phyloP scores from a whole-genome alignment of 2,329 filamentous ascomycete species.

The Fusarium graminum region DNA sequence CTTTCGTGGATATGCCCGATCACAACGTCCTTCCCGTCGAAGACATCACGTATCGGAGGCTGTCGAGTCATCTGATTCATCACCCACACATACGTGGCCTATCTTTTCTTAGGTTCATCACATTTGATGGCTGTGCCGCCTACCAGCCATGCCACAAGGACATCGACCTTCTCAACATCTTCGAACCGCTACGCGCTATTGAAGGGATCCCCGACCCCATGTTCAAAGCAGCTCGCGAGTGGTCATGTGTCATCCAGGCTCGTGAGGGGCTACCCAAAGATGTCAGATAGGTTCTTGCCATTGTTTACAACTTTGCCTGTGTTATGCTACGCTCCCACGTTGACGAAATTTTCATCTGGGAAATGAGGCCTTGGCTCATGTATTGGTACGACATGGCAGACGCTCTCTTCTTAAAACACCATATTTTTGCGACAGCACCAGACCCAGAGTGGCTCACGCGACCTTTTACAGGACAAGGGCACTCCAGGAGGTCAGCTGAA shows the following conservation, averaged over 20 bases:
- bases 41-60: constrained; percentile 43
- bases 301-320: constrained; percentile 51
- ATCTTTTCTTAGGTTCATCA: constrained; percentile 48
- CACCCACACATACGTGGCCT: constrained; percentile 42
- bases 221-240: constrained; percentile 50
- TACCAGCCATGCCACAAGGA: constrained; percentile 51
- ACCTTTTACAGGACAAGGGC: constrained; percentile 16
- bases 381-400: constrained; percentile 49
- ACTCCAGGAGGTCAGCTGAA: not conserved
- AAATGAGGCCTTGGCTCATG: constrained; percentile 50
- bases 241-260: constrained; percentile 52
- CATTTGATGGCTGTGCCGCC: constrained; percentile 45
- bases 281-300: constrained; percentile 52
- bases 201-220: constrained; percentile 44
- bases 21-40: constrained; percentile 40
- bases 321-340: constrained; percentile 44
- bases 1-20: not conserved
- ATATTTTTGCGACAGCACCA: constrained; percentile 36
- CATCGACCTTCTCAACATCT: constrained; percentile 39
- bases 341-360: constrained; percentile 38
- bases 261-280: constrained; percentile 44
- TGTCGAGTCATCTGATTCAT: constrained; percentile 42
- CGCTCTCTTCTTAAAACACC: constrained; percentile 39
- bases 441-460: constrained; percentile 47
- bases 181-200: constrained; percentile 40